Conservation (phyloP, 805 yeast species). For the Saturnispora saitoi region DNA sequence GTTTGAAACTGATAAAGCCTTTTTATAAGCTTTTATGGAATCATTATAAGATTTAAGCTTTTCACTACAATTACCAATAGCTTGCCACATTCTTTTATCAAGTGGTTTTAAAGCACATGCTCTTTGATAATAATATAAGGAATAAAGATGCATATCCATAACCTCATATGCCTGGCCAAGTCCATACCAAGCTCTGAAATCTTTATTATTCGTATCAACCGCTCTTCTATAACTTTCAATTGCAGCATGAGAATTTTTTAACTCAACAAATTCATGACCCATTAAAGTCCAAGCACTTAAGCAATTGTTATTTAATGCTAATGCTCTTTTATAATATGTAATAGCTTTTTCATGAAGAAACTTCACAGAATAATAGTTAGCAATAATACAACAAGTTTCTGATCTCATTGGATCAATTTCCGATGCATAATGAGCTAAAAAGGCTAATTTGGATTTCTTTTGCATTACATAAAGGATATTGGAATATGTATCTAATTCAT, state of each 20-base stretch:
- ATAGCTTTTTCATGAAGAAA: constrained; percentile 95
- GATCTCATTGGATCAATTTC: constrained; percentile 81
- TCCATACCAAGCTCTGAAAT: constrained; percentile 97
- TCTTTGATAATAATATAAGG: constrained; percentile 83
- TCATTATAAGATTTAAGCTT: constrained; percentile 63
- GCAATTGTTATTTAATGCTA: constrained; percentile 70
- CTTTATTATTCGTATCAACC: constrained; percentile 79
- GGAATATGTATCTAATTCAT: constrained; percentile 89
- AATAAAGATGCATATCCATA: constrained; percentile 86
- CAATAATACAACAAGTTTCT: constrained; percentile 90
- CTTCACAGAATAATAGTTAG: constrained; percentile 84
- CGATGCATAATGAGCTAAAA: constrained; percentile 76
- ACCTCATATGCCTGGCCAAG: constrained; percentile 97
- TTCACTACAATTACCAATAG: constrained; percentile 83
- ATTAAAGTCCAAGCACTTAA: constrained; percentile 93
- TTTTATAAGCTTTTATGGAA: constrained; percentile 71
- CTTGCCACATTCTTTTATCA: constrained; percentile 95
- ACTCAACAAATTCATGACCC: constrained; percentile 98
- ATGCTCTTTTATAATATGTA: constrained; percentile 83
- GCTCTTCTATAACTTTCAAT: constrained; percentile 92
- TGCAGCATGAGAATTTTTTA: constrained; percentile 95
- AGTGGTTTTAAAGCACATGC: constrained; percentile 83
- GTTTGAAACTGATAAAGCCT: constrained; percentile 51
- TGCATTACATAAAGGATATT: constrained; percentile 93
- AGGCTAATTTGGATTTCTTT: constrained; percentile 73